Conservation (phyloP, 805 yeast species). For the Yarrowia sp. region DNA sequence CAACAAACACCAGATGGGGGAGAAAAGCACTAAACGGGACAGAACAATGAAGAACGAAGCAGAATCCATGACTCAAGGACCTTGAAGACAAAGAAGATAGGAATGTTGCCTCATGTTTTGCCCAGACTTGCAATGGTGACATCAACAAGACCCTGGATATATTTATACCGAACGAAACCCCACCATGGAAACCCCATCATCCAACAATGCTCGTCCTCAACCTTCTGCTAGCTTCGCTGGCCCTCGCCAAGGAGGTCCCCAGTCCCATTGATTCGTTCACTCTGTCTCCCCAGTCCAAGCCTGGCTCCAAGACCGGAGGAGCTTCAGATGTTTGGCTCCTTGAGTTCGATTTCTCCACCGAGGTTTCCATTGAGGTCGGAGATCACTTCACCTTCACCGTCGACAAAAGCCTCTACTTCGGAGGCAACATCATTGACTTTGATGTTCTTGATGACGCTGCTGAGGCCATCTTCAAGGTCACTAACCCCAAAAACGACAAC, state of each 20-base stretch:
- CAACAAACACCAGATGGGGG: background rate
- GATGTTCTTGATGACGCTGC: background rate
- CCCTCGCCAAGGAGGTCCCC: background rate
- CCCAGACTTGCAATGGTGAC: too few relatives aligned
- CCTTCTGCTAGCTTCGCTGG: background rate
- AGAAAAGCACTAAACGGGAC: background rate
- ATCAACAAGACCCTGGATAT: background rate
- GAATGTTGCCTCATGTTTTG: background rate
- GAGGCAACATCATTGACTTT: background rate
- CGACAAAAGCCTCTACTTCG: background rate
- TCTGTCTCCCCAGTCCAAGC: background rate
- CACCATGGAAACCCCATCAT: too few relatives aligned
- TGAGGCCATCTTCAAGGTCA: background rate
- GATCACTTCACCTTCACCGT: background rate
- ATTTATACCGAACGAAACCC: background rate
- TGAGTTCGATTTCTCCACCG: background rate
- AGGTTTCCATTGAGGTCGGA: background rate
- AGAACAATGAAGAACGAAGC: background rate
- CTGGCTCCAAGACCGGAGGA: background rate
- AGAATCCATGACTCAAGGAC: background rate
- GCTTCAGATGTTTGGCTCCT: background rate
- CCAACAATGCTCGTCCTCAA: slow-evolving; percentile 1
- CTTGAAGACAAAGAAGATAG: background rate
- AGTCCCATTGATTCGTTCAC: background rate
- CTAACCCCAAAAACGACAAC: background rate